A percentile compares a stretch with the other conserved stretches of the same genome.
Conservation (phyloP, 768 basidiomycete species). For the Rhizopogon vulgaris region DNA sequence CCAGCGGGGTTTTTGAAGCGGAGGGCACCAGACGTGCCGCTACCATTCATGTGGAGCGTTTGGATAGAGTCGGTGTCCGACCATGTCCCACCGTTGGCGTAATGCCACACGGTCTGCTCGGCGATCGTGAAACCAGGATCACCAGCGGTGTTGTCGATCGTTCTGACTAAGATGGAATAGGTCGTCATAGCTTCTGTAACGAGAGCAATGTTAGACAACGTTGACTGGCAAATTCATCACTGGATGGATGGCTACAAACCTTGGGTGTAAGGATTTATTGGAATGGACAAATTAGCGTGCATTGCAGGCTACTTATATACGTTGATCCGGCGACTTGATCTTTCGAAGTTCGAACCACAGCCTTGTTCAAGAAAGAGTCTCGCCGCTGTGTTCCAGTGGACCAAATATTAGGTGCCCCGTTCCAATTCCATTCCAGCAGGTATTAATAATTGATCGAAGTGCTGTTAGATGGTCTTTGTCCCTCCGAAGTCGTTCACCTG, state of each 20-base stretch:
- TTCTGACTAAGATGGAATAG: not conserved
- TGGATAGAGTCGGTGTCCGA: slow-evolving; percentile 9
- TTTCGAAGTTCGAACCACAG: no score
- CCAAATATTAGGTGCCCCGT: no score
- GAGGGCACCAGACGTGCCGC: slow-evolving; percentile 34
- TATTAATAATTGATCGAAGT: no score
- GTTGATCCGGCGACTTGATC: no score
- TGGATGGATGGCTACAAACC: not conserved
- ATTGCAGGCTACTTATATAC: not conserved
- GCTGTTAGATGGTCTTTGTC: no score
- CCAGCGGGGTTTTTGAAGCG: slow-evolving; percentile 24
- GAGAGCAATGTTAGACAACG: not conserved
- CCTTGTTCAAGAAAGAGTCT: no score
- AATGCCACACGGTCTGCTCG: not conserved
- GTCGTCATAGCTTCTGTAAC: not conserved
- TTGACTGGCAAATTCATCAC: not conserved
- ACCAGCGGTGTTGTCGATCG: not conserved
- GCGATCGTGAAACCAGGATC: not conserved
- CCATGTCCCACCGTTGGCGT: slow-evolving; percentile 23
- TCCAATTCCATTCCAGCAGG: no score
- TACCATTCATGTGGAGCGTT: slow-evolving; percentile 30
- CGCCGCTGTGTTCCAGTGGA: no score
- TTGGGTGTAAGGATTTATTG: not conserved
- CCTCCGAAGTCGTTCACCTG: no score
- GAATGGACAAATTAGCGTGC: not conserved